These are phyloP conservation scores for Solanum medicagineum DNA, from an alignment of 257 asterid species.

Conservation along the genomic window DNA sequence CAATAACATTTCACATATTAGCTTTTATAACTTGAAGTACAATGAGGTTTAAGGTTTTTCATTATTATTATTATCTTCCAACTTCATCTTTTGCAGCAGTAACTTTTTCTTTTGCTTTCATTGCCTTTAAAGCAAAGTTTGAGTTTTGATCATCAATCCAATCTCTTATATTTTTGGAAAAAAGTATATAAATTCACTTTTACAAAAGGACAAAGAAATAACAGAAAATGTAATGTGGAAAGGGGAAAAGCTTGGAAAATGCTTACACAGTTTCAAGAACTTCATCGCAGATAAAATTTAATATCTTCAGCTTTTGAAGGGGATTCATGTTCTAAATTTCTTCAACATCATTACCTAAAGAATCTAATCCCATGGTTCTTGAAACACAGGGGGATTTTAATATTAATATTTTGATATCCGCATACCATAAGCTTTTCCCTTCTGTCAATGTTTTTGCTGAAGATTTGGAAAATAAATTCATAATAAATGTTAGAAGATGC, in stretches of 20 bases:
- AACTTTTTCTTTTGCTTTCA: conserved; percentile 44
- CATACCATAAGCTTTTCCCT: conserved; percentile 45
- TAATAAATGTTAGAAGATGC: background rate
- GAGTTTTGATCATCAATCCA: conserved; percentile 56
- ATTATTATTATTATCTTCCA: background rate
- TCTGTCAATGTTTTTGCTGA: conserved; percentile 18
- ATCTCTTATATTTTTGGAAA: conserved; percentile 36
- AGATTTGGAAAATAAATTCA: conserved; percentile 19
- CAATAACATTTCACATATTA: background rate
- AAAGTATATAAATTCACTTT: background rate
- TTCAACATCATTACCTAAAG: conserved; percentile 25
- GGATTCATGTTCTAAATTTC: conserved; percentile 37
- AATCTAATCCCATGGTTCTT: conserved; percentile 26
- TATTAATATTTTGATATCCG: conserved; percentile 33
- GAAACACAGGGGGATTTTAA: conserved; percentile 29
- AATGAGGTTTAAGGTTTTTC: background rate
- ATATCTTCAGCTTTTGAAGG: conserved; percentile 51
- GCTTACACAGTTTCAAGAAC: conserved; percentile 59
- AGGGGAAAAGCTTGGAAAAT: background rate
- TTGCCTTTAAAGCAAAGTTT: conserved; percentile 25
- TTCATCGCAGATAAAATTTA: conserved; percentile 68
- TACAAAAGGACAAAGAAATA: background rate
- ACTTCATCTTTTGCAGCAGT: conserved; percentile 57
- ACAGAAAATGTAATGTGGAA: background rate
- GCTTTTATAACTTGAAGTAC: background rate